Base-by-base conservation (phyloP, 352 stramenopile genomes). In the Globisporangium ultimum region DNA sequence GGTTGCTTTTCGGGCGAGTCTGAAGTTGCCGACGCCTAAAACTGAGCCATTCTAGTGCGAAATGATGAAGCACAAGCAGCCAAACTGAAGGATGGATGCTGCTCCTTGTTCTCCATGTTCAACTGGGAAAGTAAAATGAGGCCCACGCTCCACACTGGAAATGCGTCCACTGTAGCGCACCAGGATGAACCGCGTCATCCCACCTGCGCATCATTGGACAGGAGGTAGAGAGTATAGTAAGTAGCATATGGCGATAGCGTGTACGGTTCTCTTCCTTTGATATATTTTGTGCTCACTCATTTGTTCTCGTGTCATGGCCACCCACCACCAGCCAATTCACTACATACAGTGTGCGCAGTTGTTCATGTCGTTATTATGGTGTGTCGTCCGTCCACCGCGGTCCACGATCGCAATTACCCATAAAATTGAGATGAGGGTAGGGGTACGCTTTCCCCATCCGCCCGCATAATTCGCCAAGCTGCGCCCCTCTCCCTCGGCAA, bases 21-120 rank as follows among this genome's bases (percentile, higher is more conserved):
- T 43, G 38, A 43, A 43, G 38, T 43, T 43, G 14, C 11, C 38
- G 10, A 43, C 1, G 11, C 10, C 10, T 21, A 41, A 42, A 53
- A 42, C 48, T 53, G 48, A 42, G 24, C 22, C 13, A 53, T 53
- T 53, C 48, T 53, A 22, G 48, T 53, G 48, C 48, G 46, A 42
- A 53, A 12, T 17, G 38, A 43, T 43, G 38, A 43, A 43, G 38
- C 38, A 43, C 38, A 32, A 32, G 24, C 24, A 32, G 38, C 38
- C 10, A 53, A 53, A 41, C 48, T 53, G 48, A 42, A 53, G 48
- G 9, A 18, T 12, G 28, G 32, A 11, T 40, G 32, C 20, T 53
- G 22, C 5, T 22, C 22, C 22, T 34, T 18, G 11, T 12, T 13
- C 36, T 13, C 11, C 14, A 13, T 43, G 11, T 43, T 17, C 38